Conservation (phyloP, 2,329 filamentous ascomycete genomes). For the Aspergillus sp. region DNA sequence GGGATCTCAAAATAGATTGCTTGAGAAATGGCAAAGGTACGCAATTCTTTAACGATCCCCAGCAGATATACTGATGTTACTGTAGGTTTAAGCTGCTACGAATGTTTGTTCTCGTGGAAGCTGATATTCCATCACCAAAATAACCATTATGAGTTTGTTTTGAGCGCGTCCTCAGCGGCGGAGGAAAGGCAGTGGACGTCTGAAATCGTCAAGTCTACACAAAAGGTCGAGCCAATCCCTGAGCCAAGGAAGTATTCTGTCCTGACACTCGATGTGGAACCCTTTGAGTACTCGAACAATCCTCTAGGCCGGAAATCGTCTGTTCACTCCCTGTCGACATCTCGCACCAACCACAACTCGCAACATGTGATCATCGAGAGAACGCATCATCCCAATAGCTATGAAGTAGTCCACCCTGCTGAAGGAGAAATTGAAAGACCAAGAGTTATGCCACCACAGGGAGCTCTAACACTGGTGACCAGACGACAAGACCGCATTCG, state of each 20-base stretch:
- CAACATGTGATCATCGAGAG: constrained; percentile 82
- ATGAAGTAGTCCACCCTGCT: constrained; percentile 39
- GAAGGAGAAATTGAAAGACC: constrained; percentile 64
- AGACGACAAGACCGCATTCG: constrained; percentile 68
- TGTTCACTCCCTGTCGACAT: constrained; percentile 69
- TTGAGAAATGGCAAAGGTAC: constrained; percentile 29
- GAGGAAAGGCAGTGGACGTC: constrained; percentile 77
- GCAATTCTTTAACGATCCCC: constrained; percentile 9
- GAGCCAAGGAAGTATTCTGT: constrained; percentile 23
- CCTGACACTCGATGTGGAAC: constrained; percentile 64
- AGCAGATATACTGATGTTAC: neutral
- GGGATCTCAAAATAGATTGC: constrained; percentile 32
- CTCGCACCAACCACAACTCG: constrained; percentile 60
- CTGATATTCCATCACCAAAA: constrained; percentile 71
- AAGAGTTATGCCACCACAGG: constrained; percentile 67
- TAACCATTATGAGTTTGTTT: constrained; percentile 73
- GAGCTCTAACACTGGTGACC: constrained; percentile 65
- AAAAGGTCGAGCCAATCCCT: constrained; percentile 45
- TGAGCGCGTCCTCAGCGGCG: constrained; percentile 74
- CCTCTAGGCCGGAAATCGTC: constrained; percentile 54
- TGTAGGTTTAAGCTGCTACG: constrained; percentile 77
- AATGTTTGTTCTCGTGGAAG: constrained; percentile 86
- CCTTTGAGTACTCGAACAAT: constrained; percentile 67
- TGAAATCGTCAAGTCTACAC: constrained; percentile 52
- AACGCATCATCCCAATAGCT: constrained; percentile 62